Evolutionary conservation across 306 rosid genomes (phyloP), one percentile per base, ranked within the genome.

Genomic region (Ziziphus jujuba): DNA sequence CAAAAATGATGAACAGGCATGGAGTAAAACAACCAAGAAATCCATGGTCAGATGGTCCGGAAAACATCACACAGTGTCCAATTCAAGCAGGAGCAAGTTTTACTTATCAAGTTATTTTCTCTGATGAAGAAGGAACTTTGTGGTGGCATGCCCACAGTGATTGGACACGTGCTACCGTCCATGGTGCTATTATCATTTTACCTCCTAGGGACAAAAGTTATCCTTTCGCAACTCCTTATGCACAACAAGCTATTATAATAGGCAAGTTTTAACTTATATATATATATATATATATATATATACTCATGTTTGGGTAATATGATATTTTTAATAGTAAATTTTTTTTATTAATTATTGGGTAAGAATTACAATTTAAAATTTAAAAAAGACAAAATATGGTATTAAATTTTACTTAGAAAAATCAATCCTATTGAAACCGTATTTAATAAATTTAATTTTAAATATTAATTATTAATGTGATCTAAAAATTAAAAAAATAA

Each of bases 121-220:
- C 83, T 0, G 15, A n/a, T 1, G 79, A 80, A 69, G 84, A 75
- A 80, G 77, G 84, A 23, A 80, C 84, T 9, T 15, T 80, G 1
- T 80, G 84, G 84, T 80, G 84, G 84, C 80, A 80, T 47, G 80
- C 84, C 5, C 84, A 80, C n/a, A 80, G 84, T 6, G 76, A 66
- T 2, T 80, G 84, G 84, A 3, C 76, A 7, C 76, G 84, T 0
- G 77, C 80, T 65, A 75, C 84, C 3, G 74, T 80, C 11, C 80
- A 80, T 9, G 84, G 80, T 1, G 55, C 77, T 6, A 75, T 75
- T 31, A 59, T 75, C 2, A 66, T 80, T 11, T 66, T 57, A n/a
- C 83, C 83, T 0, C 5, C 47, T 1, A 0, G 1, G 0, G 56
- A 49, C 22, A 62, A 24, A 4, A 40, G 61, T 2, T 78, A 65